Evolutionary conservation across 106 monocot species (phyloP).

Genomic region (Acanthochlamys bracteata): DNA sequence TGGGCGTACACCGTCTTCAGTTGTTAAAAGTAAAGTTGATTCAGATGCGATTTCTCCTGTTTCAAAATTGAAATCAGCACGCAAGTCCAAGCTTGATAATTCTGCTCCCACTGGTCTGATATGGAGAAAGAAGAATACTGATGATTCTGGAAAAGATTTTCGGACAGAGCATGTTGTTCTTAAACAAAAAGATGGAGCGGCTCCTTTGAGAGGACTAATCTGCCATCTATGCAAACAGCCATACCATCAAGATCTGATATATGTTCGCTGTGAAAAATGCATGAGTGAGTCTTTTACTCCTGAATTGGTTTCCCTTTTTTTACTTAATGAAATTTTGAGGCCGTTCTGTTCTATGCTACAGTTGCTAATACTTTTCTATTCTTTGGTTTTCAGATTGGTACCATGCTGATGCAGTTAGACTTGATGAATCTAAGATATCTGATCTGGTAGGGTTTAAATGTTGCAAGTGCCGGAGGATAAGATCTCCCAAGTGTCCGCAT

Average conservation of each 20-base stretch:
- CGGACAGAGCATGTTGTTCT: constrained; percentile 46
- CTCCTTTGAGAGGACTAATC: constrained; percentile 16
- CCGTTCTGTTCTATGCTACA: neutral
- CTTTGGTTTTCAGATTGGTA: constrained; percentile 52
- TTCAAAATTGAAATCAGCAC: constrained; percentile 10
- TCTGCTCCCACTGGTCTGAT: constrained; percentile 40
- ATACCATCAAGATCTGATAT: constrained; percentile 59
- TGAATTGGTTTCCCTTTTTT: neutral
- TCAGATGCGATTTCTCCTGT: constrained; percentile 8
- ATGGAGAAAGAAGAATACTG: constrained; percentile 48
- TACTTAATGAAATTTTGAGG: constrained; percentile 7
- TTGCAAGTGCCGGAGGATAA: constrained; percentile 56
- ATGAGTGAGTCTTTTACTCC: constrained; percentile 30
- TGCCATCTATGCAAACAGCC: constrained; percentile 52
- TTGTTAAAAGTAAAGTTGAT: constrained; percentile 6
- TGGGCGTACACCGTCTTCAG: neutral
- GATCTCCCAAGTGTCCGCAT: constrained; percentile 58
- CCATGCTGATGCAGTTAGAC: constrained; percentile 74
- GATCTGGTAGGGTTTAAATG: constrained; percentile 72
- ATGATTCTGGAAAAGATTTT: constrained; percentile 36
- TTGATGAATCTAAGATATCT: constrained; percentile 50
- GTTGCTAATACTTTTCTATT: neutral
- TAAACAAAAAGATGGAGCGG: constrained; percentile 25
- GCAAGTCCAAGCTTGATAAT: constrained; percentile 19
- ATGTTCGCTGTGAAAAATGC: constrained; percentile 74